Evolutionary conservation across 2,329 filamentous ascomycete genomes (phyloP).

Genomic region (Colletotrichum nymphaeae): DNA sequence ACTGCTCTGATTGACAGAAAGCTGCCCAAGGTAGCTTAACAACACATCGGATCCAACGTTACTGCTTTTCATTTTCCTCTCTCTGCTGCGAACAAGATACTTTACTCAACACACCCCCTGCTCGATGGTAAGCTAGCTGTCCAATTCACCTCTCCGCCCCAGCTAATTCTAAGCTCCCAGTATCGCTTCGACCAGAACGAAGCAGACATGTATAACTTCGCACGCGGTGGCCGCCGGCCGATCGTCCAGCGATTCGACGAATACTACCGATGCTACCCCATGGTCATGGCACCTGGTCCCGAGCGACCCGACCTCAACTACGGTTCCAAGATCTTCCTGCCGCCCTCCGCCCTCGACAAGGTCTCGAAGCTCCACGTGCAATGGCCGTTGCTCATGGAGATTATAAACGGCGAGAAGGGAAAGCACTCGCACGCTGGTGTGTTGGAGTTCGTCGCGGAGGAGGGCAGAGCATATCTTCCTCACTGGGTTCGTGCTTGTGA

Average conservation of each 20-base stretch:
- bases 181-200: constrained; percentile 37
- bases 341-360: constrained; percentile 96
- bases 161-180: constrained; percentile 25
- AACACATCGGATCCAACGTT: not conserved
- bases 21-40: not conserved
- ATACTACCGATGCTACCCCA: constrained; percentile 97
- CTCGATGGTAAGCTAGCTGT: constrained; percentile 38
- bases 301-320: constrained; percentile 93
- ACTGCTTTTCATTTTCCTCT: not conserved
- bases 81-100: not conserved
- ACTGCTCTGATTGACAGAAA: not conserved
- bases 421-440: constrained; percentile 93
- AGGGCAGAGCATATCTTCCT: constrained; percentile 94
- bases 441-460: constrained; percentile 96
- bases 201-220: constrained; percentile 37
- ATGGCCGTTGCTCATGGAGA: constrained; percentile 96
- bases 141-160: not conserved
- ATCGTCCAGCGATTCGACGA: constrained; percentile 89
- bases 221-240: constrained; percentile 57
- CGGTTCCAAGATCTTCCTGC: constrained; percentile 97
- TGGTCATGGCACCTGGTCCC: constrained; percentile 91
- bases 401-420: constrained; percentile 86
- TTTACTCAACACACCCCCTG: not conserved
- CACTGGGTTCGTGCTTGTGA: constrained; percentile 77
- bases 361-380: constrained; percentile 95